phyloP scores from a whole-genome alignment of 164 flowering plant species.

The Taxillus chinensis region DNA sequence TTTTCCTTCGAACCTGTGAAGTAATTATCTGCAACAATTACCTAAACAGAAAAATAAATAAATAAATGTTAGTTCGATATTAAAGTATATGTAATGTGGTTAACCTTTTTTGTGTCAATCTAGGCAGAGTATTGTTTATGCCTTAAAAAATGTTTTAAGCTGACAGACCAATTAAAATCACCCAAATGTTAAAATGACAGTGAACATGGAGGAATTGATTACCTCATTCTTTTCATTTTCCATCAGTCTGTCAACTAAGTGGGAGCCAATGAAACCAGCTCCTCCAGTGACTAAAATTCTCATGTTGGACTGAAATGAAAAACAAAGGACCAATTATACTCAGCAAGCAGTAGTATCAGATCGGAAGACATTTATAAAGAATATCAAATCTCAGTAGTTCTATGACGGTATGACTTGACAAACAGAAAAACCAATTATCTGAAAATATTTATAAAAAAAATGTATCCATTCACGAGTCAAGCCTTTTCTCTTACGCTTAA shows the following conservation, averaged over 20 bases:
- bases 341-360: no score
- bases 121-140: background rate
- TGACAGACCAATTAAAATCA: background rate
- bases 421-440: no score
- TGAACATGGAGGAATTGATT: background rate
- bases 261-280: conserved; percentile 70
- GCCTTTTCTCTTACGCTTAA: no score
- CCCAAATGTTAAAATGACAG: background rate
- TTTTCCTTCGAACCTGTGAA: conserved; percentile 68
- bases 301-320: conserved; percentile 43
- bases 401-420: no score
- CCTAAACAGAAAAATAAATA: conserved; percentile 20
- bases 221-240: conserved; percentile 76
- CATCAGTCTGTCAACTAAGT: conserved; percentile 58
- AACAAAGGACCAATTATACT: no score
- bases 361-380: no score
- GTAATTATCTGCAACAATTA: conserved; percentile 56
- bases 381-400: no score
- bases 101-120: background rate
- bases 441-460: no score
- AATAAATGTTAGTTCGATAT: background rate
- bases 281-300: conserved; percentile 62
- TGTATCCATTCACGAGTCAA: no score
- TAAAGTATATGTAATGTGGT: background rate
- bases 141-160: no score